A percentile compares a stretch with the other conserved stretches of the same genome.
Conservation (phyloP, 768 basidiomycete genomes). For the Russula sp. region DNA sequence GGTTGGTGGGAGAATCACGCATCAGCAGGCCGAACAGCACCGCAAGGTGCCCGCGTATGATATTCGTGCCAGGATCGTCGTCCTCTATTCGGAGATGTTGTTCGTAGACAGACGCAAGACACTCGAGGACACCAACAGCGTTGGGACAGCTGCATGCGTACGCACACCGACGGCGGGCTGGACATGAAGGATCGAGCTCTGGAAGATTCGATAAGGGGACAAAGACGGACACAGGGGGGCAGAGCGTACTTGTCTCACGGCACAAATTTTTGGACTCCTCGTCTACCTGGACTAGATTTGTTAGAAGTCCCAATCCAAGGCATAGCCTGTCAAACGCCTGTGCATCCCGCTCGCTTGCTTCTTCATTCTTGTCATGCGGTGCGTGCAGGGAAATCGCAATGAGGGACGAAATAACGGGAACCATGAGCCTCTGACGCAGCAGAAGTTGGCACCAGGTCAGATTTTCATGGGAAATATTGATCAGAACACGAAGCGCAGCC, state of each 20-base stretch:
- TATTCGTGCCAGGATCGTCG: constrained; percentile 29
- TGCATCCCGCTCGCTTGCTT: constrained; percentile 27
- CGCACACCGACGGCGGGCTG: constrained; percentile 43
- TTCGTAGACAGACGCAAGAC: constrained; percentile 44
- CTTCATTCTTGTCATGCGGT: constrained; percentile 17
- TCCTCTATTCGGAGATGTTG: constrained; percentile 31
- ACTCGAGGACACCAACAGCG: constrained; percentile 40
- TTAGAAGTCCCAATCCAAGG: constrained; percentile 65
- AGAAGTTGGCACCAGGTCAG: constrained; percentile 47
- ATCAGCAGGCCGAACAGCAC: constrained; percentile 58
- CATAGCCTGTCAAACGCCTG: constrained; percentile 63
- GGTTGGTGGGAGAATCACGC: constrained; percentile 29
- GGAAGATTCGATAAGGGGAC: background rate
- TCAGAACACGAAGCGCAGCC: constrained; percentile 54
- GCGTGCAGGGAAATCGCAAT: constrained; percentile 35
- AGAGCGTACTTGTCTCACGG: constrained; percentile 42
- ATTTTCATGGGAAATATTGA: constrained; percentile 63
- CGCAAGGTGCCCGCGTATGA: constrained; percentile 67
- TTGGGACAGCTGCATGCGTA: constrained; percentile 45
- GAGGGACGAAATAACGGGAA: constrained; percentile 42
- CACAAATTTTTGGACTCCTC: constrained; percentile 40
- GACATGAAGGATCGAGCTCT: constrained; percentile 51
- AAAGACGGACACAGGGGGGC: constrained; percentile 23
- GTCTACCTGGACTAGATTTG: constrained; percentile 64
- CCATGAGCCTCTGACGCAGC: constrained; percentile 37